Conservation (phyloP, 2,329 filamentous ascomycete genomes). For the Nemania serpens region DNA sequence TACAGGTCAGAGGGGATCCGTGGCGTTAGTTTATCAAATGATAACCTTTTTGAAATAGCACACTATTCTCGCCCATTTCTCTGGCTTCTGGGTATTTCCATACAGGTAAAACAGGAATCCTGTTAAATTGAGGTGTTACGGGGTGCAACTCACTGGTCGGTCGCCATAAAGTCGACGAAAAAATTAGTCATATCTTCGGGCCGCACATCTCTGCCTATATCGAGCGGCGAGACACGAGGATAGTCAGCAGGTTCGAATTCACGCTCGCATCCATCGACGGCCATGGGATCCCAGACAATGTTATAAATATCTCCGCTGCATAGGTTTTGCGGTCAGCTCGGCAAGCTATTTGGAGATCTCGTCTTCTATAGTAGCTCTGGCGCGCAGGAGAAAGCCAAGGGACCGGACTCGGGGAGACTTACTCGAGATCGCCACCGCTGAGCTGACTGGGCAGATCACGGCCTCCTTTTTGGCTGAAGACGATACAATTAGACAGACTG, state of each 20-base stretch:
- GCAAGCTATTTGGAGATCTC: background rate
- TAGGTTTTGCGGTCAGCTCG: background rate
- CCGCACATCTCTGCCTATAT: slow-evolving; percentile 65
- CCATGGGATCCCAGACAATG: slow-evolving; percentile 70
- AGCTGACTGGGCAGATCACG: slow-evolving; percentile 80
- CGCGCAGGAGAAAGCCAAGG: background rate
- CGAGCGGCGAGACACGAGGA: slow-evolving; percentile 56
- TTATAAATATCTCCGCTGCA: slow-evolving; percentile 73
- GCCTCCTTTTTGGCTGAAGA: slow-evolving; percentile 72
- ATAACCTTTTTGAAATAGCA: background rate
- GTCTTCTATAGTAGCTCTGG: background rate
- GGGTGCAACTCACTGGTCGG: slow-evolving; percentile 37
- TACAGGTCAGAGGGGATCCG: background rate
- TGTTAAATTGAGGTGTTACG: background rate
- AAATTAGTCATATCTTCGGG: slow-evolving; percentile 75
- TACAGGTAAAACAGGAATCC: background rate
- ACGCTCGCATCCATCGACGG: slow-evolving; percentile 46
- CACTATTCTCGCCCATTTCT: background rate
- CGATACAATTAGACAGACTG: slow-evolving; percentile 71
- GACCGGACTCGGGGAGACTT: background rate
- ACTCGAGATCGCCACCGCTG: slow-evolving; percentile 73
- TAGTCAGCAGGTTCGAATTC: slow-evolving; percentile 71
- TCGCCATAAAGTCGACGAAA: slow-evolving; percentile 63
- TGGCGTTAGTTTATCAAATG: background rate
- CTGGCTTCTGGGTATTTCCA: background rate